These are phyloP conservation scores for Eucalyptus sideroxylon DNA, from an alignment of 345 rosid genomes.

Conservation along the genomic window DNA sequence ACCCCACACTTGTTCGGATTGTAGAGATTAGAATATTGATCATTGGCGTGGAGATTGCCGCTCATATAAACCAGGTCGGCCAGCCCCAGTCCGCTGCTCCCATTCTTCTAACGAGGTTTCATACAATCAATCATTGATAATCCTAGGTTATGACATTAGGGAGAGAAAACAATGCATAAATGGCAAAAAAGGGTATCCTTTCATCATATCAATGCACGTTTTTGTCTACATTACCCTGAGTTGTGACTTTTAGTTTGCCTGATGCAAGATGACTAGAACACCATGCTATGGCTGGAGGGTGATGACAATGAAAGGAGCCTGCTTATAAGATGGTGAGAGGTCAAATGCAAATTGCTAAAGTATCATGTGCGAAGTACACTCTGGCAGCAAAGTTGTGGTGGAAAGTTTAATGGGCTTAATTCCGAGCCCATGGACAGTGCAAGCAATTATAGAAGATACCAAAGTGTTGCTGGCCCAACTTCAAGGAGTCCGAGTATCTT, in stretches of 20 bases:
- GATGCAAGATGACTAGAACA: conserved; percentile 3
- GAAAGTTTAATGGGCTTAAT: too few species aligned
- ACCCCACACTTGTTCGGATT: not conserved
- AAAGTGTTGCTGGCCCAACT: too few species aligned
- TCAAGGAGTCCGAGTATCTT: too few species aligned
- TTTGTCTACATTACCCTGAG: not conserved
- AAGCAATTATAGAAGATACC: too few species aligned
- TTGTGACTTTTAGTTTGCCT: not conserved
- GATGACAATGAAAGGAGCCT: conserved; percentile 19
- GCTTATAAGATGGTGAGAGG: conserved; percentile 40
- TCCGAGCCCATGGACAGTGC: too few species aligned
- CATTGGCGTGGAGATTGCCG: not conserved
- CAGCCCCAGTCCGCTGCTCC: not conserved
- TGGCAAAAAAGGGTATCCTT: not conserved
- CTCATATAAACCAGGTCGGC: not conserved
- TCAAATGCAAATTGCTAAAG: conserved; percentile 30
- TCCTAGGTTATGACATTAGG: not conserved
- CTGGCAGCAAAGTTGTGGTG: too few species aligned
- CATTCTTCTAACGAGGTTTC: not conserved
- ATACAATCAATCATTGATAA: not conserved
- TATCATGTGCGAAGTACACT: not conserved
- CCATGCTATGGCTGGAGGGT: conserved; percentile 41
- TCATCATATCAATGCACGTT: not conserved
- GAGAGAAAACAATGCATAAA: not conserved
- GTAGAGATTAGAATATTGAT: not conserved